Evolutionary conservation across 139 green algal genomes (phyloP).

Genomic region (Pseudopediastrum boryanum): DNA sequence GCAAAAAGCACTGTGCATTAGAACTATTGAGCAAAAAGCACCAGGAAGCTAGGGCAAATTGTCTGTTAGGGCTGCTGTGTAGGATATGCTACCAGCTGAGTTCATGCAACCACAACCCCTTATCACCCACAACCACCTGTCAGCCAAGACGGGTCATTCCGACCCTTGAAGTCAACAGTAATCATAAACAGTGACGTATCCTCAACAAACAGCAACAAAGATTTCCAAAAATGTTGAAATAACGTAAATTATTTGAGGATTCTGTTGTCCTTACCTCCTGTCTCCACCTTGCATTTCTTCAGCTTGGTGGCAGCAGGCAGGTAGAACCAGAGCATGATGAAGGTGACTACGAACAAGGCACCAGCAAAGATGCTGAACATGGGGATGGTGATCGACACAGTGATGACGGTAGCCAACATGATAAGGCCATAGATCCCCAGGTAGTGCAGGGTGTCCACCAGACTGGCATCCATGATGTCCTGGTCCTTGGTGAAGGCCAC

Average conservation of each 20-base stretch:
- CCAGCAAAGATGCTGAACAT: conserved; percentile 60
- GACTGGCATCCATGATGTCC: conserved; percentile 66
- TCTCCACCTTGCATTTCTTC: conserved; percentile 57
- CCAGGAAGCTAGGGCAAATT: neutral
- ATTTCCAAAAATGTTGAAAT: too few relatives aligned
- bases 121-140: too few relatives aligned
- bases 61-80: neutral
- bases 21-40: neutral
- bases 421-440: conserved; percentile 69
- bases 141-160: too few relatives aligned
- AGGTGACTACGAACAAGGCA: conserved; percentile 50
- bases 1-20: neutral
- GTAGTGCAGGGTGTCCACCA: conserved; percentile 61
- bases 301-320: conserved; percentile 63
- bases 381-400: conserved; percentile 63
- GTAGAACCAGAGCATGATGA: conserved; percentile 62
- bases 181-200: too few relatives aligned
- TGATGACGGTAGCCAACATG: conserved; percentile 65
- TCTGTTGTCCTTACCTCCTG: conserved; percentile 40
- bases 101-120: neutral
- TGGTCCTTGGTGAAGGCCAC: conserved; percentile 70
- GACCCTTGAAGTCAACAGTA: too few relatives aligned
- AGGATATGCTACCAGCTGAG: neutral
- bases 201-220: too few relatives aligned
- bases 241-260: too few relatives aligned